A percentile compares a stretch with the other conserved stretches of the same genome.
Conservation (phyloP, 2,329 filamentous ascomycete genomes). For the Ophioceras dolichostomum region DNA sequence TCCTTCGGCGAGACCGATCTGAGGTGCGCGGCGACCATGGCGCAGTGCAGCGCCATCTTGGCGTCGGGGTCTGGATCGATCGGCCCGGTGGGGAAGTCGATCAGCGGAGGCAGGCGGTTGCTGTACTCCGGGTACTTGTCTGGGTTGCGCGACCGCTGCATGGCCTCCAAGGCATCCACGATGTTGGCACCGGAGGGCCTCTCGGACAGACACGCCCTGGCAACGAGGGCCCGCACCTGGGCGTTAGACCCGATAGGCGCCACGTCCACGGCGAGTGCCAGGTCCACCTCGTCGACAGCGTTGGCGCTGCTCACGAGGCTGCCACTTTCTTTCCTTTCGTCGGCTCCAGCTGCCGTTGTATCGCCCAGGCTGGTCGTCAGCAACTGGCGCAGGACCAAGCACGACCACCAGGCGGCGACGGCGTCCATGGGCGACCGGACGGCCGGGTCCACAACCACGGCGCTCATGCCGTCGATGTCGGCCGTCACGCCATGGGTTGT, state of each 20-base stretch:
- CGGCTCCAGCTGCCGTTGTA: conserved; percentile 19
- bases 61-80: conserved; percentile 36
- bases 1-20: conserved; percentile 1
- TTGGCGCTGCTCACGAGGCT: conserved; percentile 19
- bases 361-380: conserved; percentile 52
- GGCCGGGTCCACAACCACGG: conserved; percentile 72
- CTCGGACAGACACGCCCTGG: conserved; percentile 42
- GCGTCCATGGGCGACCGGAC: conserved; percentile 83
- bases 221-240: conserved; percentile 45
- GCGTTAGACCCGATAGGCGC: conserved; percentile 71
- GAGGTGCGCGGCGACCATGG: conserved; percentile 48
- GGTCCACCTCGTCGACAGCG: conserved; percentile 22
- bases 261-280: conserved; percentile 57
- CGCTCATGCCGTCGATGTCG: conserved; percentile 62
- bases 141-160: conserved; percentile 26
- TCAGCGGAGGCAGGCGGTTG: conserved; percentile 24
- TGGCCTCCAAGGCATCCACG: conserved; percentile 39
- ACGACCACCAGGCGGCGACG: conserved; percentile 85
- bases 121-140: conserved; percentile 18
- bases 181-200: conserved; percentile 44
- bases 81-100: conserved; percentile 25
- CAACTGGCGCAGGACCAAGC: conserved; percentile 55
- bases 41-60: conserved; percentile 44
- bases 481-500: conserved; percentile 54
- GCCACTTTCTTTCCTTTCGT: too few species aligned